Percentiles rank a stretch among this genome's conserved stretches.
Conservation (phyloP, 2,329 filamentous ascomycete genomes). For the Leptographium lundbergii region DNA sequence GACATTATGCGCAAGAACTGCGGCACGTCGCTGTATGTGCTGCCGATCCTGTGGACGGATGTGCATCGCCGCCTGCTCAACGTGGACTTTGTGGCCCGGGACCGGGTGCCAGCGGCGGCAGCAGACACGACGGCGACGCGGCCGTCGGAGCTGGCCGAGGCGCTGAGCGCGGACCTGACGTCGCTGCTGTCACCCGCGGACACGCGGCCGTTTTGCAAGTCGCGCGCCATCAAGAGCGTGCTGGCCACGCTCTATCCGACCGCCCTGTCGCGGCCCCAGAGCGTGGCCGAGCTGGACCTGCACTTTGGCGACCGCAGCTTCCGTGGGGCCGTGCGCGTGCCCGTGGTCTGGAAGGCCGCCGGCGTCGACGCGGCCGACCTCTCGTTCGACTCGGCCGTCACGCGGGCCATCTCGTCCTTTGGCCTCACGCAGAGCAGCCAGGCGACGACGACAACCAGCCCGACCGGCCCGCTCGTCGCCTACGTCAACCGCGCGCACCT, state of each 20-base stretch:
- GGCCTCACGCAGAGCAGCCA: constrained; percentile 3
- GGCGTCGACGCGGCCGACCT: constrained; percentile 13
- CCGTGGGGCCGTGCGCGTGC: constrained; percentile 31
- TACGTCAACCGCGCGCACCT: constrained; percentile 38
- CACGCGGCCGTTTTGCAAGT: constrained; percentile 22
- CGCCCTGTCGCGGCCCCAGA: constrained; percentile 19
- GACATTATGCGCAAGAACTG: constrained; percentile 37
- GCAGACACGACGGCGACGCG: constrained; percentile 15
- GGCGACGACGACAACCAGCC: neutral
- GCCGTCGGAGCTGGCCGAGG: constrained; percentile 29
- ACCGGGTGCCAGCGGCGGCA: constrained; percentile 23
- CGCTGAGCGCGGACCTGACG: constrained; percentile 30
- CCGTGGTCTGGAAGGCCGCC: constrained; percentile 36
- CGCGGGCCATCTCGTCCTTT: constrained; percentile 21
- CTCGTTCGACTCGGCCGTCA: constrained; percentile 24
- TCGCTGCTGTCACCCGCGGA: constrained; percentile 25
- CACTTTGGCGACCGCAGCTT: constrained; percentile 36
- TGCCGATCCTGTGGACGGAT: constrained; percentile 45
- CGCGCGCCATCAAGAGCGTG: constrained; percentile 29
- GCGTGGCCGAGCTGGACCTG: constrained; percentile 30
- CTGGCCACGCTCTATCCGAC: constrained; percentile 30
- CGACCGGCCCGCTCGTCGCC: constrained; percentile 22
- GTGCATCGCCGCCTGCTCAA: constrained; percentile 34
- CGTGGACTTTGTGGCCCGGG: constrained; percentile 26
- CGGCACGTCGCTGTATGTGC: constrained; percentile 34